Conservation (phyloP, 352 stramenopile genomes). For the Pilasporangium apinafurcum region DNA sequence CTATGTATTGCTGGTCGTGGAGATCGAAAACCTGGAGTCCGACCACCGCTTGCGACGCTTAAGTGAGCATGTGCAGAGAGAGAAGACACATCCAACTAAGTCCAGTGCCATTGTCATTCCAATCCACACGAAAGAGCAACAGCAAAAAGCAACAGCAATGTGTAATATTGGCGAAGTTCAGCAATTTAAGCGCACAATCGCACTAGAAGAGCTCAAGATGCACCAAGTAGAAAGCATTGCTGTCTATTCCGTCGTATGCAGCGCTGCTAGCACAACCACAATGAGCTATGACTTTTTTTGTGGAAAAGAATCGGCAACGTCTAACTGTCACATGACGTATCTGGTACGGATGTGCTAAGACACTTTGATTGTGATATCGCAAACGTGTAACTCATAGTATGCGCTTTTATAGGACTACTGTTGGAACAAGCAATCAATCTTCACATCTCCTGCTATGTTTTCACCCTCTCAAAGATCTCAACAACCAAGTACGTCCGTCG, state of each 20-base stretch:
- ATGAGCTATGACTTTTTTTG: constrained; percentile 21
- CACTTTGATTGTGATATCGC: too few species aligned
- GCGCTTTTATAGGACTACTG: constrained; percentile 27
- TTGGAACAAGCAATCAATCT: constrained; percentile 21
- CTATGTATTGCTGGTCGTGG: constrained; percentile 65
- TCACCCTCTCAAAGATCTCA: constrained; percentile 15
- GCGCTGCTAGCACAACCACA: not conserved
- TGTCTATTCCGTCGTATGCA: constrained; percentile 9
- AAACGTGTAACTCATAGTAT: not conserved
- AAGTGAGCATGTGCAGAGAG: constrained; percentile 51
- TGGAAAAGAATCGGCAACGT: constrained; percentile 1
- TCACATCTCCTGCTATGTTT: constrained; percentile 2
- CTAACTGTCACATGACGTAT: constrained; percentile 10
- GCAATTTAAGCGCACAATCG: constrained; percentile 4
- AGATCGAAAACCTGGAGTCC: constrained; percentile 62
- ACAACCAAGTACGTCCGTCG: constrained; percentile 1
- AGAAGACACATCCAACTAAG: constrained; percentile 11
- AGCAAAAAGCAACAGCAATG: not conserved
- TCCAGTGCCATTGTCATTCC: constrained; percentile 24
- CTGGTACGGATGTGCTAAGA: constrained; percentile 12
- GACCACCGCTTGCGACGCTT: constrained; percentile 53
- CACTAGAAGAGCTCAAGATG: constrained; percentile 6
- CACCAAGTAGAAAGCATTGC: constrained; percentile 16
- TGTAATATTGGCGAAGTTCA: constrained; percentile 7
- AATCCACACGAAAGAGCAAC: not conserved